A percentile compares a stretch with the other conserved stretches of the same genome.
These are phyloP conservation scores for Pythium phragmitis DNA, from an alignment of 352 stramenopile genomes.

Conservation along the genomic window DNA sequence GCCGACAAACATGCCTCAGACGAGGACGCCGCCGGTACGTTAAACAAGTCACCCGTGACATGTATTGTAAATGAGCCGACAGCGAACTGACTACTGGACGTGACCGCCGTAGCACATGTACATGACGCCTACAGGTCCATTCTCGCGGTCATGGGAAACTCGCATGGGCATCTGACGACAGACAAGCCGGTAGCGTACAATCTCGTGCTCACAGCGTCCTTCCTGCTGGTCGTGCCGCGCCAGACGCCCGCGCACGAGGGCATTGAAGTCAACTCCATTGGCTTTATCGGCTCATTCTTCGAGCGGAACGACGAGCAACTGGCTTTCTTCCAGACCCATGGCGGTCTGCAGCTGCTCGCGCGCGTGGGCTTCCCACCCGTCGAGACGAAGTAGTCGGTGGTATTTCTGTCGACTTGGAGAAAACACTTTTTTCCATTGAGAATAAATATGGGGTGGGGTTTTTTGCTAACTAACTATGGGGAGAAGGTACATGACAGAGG, in stretches of 20 bases:
- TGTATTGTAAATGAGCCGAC: neutral
- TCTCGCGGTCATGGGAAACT: constrained; percentile 42
- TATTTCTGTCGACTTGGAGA: neutral
- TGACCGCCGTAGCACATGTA: constrained; percentile 31
- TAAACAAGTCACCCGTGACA: neutral
- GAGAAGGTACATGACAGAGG: constrained; percentile 23
- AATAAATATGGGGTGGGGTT: constrained; percentile 23
- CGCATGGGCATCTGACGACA: constrained; percentile 28
- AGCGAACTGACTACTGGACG: constrained; percentile 13
- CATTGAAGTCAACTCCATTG: constrained; percentile 86
- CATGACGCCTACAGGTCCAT: constrained; percentile 48
- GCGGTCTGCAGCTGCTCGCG: constrained; percentile 57
- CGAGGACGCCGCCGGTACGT: constrained; percentile 41
- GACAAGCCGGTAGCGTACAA: constrained; percentile 66
- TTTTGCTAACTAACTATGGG: constrained; percentile 14
- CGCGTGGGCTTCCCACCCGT: constrained; percentile 60
- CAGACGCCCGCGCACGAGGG: constrained; percentile 45
- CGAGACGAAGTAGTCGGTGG: neutral
- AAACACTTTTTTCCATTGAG: constrained; percentile 16
- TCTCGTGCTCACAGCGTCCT: constrained; percentile 66
- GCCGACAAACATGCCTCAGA: constrained; percentile 37
- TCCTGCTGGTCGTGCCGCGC: constrained; percentile 71
- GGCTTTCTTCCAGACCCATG: constrained; percentile 47
- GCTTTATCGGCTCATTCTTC: constrained; percentile 82
- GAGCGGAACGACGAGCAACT: constrained; percentile 61